phyloP scores from a whole-genome alignment of 768 basidiomycete species.

The Xerocomellus intermedius region DNA sequence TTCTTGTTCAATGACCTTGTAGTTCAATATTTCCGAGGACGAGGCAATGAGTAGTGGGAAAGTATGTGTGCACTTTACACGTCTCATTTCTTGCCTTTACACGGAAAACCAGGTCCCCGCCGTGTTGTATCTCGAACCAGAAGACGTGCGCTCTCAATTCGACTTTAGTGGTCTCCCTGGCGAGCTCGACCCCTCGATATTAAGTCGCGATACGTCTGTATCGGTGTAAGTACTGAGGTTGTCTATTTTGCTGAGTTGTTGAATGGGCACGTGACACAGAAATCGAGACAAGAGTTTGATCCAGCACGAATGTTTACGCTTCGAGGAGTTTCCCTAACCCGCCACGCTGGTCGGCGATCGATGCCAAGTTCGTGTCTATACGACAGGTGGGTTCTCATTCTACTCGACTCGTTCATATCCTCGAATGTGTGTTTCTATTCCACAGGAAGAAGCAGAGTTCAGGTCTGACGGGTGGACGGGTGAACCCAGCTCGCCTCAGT shows the following conservation, averaged over 20 bases:
- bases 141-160: no score
- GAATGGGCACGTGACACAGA: conserved; percentile 38
- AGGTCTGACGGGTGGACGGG: conserved; percentile 91
- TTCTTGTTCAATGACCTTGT: conserved; percentile 96
- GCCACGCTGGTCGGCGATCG: conserved; percentile 92
- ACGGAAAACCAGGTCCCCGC: conserved; percentile 65
- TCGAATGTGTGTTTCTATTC: background rate
- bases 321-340: conserved; percentile 69
- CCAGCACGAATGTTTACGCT: conserved; percentile 72
- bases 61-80: conserved; percentile 41
- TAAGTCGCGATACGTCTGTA: conserved; percentile 86
- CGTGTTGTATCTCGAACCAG: conserved; percentile 85
- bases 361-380: conserved; percentile 97
- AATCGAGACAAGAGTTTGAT: conserved; percentile 72
- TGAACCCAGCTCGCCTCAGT: conserved; percentile 88
- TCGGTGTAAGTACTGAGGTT: conserved; percentile 54
- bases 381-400: conserved; percentile 61
- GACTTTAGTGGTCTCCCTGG: conserved; percentile 63
- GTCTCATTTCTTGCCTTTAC: background rate
- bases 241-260: background rate
- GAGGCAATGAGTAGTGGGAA: conserved; percentile 95
- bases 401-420: background rate
- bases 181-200: conserved; percentile 67
- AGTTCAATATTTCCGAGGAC: conserved; percentile 80
- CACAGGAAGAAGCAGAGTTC: conserved; percentile 86